Evolutionary conservation across 441 rosid genomes (phyloP), one percentile per base, ranked within the genome.

Genomic region (Bocquillonia castaneifolia): DNA sequence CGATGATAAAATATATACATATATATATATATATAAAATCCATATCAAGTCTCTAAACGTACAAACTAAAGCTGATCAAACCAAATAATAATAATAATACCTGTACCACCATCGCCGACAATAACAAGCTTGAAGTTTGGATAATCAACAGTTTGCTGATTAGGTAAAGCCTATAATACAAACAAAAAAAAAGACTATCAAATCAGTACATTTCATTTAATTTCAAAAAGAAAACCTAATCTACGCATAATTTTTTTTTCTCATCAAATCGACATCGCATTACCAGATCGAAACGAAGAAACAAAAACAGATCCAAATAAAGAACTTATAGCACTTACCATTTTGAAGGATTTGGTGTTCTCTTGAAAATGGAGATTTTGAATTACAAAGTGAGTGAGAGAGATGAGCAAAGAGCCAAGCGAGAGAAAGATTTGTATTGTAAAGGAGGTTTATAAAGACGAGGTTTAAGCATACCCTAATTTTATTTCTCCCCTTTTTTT

Each of bases 101-200:
- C 86, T 28, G 90, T 86, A 15, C 86, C 90, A 10, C 90, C 88
- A 71, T 84, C 88, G 28, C 90, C 88, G 18, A 86, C 86, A 44
- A 86, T 76, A 26, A 86, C 88, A 32, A 84, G 84, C 77, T 86
- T 86, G 79, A 86, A 84, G 76, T 78, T 85, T 15, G 88, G 90
- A 62, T 82, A 83, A 74, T 80, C 81, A 40, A 84, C 86, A 1
- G 80, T 78, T 69, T 80, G 85, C 79, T 82, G 86, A 62, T 69
- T 77, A 13, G 88, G 86, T 51, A 85, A 42, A 44, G 90, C 87
- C 90, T 85, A 36, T 29, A 59, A 22, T 13, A 62, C 32, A 2
- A 15, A 66, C 18, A 45, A 10, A 22, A 3, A 13, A 14, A 22
- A 10, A 26, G 3, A 55, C 23, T 7, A 10, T 31, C 14, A 40